phyloP scores from a whole-genome alignment of 139 green algal genomes.

The Trebouxia sp. region DNA sequence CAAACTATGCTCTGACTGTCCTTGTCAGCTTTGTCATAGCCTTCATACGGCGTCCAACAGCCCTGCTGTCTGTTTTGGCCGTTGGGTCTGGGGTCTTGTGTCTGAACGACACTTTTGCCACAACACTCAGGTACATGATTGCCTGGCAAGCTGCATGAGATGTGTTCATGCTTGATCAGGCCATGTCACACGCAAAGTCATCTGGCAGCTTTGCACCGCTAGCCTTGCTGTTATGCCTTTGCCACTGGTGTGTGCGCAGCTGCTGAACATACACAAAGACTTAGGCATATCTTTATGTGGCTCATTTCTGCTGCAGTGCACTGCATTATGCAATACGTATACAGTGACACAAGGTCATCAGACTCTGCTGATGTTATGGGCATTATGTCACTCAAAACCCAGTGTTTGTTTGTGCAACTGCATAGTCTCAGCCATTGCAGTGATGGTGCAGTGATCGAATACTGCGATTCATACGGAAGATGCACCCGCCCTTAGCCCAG shows the following conservation, averaged over 20 bases:
- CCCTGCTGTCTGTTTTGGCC: slow-evolving; percentile 28
- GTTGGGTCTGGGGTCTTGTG: slow-evolving; percentile 26
- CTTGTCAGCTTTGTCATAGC: slow-evolving; percentile 26
- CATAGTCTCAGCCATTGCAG: background rate
- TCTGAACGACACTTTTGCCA: slow-evolving; percentile 59
- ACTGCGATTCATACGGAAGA: slow-evolving; percentile 41
- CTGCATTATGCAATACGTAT: too few relatives aligned
- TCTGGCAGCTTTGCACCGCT: too few relatives aligned
- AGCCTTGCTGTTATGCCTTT: too few relatives aligned
- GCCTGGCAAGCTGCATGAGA: background rate
- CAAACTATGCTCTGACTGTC: slow-evolving; percentile 50
- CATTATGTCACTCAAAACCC: too few relatives aligned
- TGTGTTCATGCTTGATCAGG: background rate
- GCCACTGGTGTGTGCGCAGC: background rate
- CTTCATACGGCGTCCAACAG: slow-evolving; percentile 37
- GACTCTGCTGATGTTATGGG: too few relatives aligned
- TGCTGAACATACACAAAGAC: background rate
- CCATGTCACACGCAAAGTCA: too few relatives aligned
- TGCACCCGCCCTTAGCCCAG: slow-evolving; percentile 35
- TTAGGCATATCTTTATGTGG: too few relatives aligned
- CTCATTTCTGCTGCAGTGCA: too few relatives aligned
- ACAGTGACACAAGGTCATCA: too few relatives aligned
- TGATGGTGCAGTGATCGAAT: slow-evolving; percentile 44
- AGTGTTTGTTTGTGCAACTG: too few relatives aligned
- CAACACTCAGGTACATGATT: slow-evolving; percentile 43